Evolutionary conservation across 2,329 filamentous ascomycete species (phyloP).

Genomic region (Atkinsonella hypoxylon): DNA sequence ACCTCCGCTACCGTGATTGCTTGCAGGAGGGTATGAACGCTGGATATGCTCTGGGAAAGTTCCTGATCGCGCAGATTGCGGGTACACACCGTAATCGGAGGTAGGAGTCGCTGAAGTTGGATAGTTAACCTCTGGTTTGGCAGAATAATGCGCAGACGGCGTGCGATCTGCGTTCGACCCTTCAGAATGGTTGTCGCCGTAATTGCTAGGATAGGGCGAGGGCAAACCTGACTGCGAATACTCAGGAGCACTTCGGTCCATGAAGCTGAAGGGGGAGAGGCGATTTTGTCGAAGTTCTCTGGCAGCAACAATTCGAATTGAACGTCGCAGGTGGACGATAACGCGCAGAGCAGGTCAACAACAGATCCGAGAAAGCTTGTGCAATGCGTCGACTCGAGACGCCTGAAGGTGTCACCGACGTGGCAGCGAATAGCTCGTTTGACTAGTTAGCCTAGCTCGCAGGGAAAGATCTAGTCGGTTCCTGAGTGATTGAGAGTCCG

Average conservation of each 20-base stretch:
- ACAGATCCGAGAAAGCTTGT: neutral
- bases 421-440: neutral
- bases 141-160: constrained; percentile 83
- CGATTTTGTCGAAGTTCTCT: constrained; percentile 1
- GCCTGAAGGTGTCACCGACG: neutral
- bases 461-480: neutral
- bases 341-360: neutral
- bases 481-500: neutral
- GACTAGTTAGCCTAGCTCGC: neutral
- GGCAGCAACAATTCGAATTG: constrained; percentile 5
- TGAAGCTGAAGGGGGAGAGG: constrained; percentile 25
- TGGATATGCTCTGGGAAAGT: constrained; percentile 81
- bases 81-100: constrained; percentile 77
- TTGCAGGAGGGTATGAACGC: constrained; percentile 70
- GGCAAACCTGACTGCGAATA: constrained; percentile 84
- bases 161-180: constrained; percentile 77
- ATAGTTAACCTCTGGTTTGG: constrained; percentile 71
- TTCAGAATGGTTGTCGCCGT: constrained; percentile 70
- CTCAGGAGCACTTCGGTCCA: constrained; percentile 56
- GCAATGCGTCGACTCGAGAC: neutral
- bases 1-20: constrained; percentile 63
- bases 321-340: constrained; percentile 7
- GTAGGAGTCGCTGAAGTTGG: constrained; percentile 72
- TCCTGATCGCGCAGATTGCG: constrained; percentile 63
- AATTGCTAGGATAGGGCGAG: constrained; percentile 55